These are phyloP conservation scores for Cryptococcus sp. DNA, from an alignment of 1,284 basidiomycete genomes.

Conservation along the genomic window DNA sequence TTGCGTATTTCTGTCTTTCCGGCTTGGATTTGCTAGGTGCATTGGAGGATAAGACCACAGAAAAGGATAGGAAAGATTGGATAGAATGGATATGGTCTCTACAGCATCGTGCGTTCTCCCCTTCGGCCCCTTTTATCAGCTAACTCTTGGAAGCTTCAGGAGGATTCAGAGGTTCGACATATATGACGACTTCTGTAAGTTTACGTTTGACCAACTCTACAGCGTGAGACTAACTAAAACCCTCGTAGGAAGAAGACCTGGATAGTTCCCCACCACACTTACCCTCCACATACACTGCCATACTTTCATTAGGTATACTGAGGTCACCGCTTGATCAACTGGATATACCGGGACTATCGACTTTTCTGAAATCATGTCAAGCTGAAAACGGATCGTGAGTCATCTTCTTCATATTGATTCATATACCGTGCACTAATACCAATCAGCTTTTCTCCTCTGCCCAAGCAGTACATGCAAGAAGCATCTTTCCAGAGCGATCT, in stretches of 20 bases:
- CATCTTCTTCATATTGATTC: too few species aligned
- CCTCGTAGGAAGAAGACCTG: constrained; percentile 36
- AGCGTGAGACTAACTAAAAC: constrained; percentile 1
- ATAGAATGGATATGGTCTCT: constrained; percentile 82
- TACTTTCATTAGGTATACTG: constrained; percentile 73
- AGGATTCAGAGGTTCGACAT: constrained; percentile 73
- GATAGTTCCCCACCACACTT: constrained; percentile 68
- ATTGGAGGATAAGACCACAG: constrained; percentile 53
- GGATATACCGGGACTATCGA: constrained; percentile 59
- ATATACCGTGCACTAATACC: too few species aligned
- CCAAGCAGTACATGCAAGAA: constrained; percentile 56
- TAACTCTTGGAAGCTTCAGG: constrained; percentile 54
- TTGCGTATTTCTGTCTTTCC: constrained; percentile 80
- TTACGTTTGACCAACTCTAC: constrained; percentile 1
- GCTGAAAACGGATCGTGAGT: constrained; percentile 71
- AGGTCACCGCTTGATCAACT: constrained; percentile 70
- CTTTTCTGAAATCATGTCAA: constrained; percentile 67
- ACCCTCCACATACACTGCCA: constrained; percentile 88
- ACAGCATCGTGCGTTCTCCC: constrained; percentile 53
- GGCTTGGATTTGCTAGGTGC: constrained; percentile 66
- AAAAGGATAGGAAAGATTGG: constrained; percentile 61
- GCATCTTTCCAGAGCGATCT: constrained; percentile 42
- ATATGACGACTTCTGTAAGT: constrained; percentile 51
- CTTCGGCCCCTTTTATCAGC: constrained; percentile 4
- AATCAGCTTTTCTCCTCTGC: constrained; percentile 68